Conservation (phyloP, 108 stramenopile genomes). For the Schizochytrium sp. region DNA sequence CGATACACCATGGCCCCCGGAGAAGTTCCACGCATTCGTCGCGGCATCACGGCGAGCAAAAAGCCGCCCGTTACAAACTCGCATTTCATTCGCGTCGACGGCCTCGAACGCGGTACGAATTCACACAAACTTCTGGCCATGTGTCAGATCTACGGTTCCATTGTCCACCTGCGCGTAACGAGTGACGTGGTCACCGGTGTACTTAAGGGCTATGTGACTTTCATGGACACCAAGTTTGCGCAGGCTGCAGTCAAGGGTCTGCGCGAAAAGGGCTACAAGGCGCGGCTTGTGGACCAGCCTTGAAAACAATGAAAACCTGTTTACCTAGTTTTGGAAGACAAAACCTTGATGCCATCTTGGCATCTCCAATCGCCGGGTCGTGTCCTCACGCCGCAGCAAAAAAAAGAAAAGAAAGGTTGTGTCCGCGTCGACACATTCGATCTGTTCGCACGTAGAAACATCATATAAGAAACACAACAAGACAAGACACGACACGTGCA, state of each 20-base stretch:
- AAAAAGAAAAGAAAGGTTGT: no score
- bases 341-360: no score
- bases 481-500: no score
- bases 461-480: no score
- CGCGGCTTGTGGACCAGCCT: background rate
- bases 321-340: no score
- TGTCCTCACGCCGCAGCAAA: no score
- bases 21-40: background rate
- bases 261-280: background rate
- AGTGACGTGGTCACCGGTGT: background rate
- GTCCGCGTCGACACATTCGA: no score
- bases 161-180: background rate
- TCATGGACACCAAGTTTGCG: background rate
- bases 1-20: slow-evolving; percentile 10
- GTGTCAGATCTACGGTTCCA: background rate
- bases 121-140: background rate
- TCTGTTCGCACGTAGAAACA: no score
- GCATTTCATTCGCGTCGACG: background rate
- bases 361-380: no score
- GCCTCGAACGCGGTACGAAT: background rate
- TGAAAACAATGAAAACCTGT: no score
- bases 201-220: background rate
- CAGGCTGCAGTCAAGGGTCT: background rate
- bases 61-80: background rate
- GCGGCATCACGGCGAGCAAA: background rate